Evolutionary conservation across 2,329 filamentous ascomycete genomes (phyloP).

Genomic region (Fusarium sp.): DNA sequence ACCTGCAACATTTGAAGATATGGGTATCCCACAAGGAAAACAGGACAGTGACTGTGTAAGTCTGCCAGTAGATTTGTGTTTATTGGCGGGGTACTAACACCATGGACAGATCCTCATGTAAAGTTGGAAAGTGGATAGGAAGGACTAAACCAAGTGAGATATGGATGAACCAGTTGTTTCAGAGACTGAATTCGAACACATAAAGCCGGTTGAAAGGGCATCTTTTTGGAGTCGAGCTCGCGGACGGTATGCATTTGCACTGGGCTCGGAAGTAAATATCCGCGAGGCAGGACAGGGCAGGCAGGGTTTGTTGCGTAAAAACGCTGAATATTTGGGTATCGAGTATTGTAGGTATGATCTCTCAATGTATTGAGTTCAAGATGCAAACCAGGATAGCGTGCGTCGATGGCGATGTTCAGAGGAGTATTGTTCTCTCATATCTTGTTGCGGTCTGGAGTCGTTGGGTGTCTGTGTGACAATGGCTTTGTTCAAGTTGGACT

Average conservation of each 20-base stretch:
- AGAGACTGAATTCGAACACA: slow-evolving; percentile 10
- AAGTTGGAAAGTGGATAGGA: background rate
- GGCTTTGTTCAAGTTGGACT: background rate
- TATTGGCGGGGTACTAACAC: background rate
- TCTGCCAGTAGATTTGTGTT: slow-evolving; percentile 32
- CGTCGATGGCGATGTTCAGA: slow-evolving; percentile 1
- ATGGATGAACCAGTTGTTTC: slow-evolving; percentile 1
- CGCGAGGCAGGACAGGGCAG: slow-evolving; percentile 3
- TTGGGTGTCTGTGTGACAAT: background rate
- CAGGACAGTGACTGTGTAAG: slow-evolving; percentile 91
- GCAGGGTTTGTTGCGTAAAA: slow-evolving; percentile 13
- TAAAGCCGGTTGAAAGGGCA: slow-evolving; percentile 18
- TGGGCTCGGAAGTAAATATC: slow-evolving; percentile 17
- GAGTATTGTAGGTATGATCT: slow-evolving; percentile 21
- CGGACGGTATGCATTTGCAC: slow-evolving; percentile 31
- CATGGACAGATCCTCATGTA: slow-evolving; percentile 42
- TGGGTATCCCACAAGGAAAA: slow-evolving; percentile 90
- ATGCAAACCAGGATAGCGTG: slow-evolving; percentile 6
- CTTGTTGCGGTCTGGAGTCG: background rate
- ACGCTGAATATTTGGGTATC: slow-evolving; percentile 23
- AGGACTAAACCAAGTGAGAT: background rate
- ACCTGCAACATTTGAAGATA: slow-evolving; percentile 96
- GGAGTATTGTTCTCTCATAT: background rate
- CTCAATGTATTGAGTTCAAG: slow-evolving; percentile 22
- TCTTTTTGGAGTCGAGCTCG: slow-evolving; percentile 32